Evolutionary conservation across 2,329 filamentous ascomycete species (phyloP).

Genomic region (Nemania sp.): DNA sequence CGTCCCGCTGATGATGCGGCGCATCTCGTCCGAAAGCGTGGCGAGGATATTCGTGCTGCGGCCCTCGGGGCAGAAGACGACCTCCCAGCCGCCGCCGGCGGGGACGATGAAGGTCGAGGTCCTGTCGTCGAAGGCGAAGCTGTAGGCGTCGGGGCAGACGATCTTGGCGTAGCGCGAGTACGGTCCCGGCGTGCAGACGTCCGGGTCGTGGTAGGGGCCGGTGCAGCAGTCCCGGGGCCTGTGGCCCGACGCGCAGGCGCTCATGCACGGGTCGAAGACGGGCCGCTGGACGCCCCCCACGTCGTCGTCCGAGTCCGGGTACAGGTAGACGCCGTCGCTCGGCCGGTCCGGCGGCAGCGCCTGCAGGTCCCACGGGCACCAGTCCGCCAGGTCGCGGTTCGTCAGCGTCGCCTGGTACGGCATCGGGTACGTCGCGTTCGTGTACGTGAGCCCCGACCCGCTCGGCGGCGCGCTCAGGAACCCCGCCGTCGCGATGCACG

Average conservation of each 20-base stretch:
- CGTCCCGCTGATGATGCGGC: slow-evolving; percentile 51
- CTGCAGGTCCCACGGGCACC: slow-evolving; percentile 84
- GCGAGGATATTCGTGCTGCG: slow-evolving; percentile 63
- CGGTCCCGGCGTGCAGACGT: slow-evolving; percentile 65
- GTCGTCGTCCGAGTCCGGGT: slow-evolving; percentile 79
- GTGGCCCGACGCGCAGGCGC: slow-evolving; percentile 73
- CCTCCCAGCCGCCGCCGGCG: slow-evolving; percentile 74
- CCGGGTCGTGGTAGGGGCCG: slow-evolving; percentile 66
- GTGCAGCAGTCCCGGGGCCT: slow-evolving; percentile 74
- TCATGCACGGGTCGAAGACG: slow-evolving; percentile 76
- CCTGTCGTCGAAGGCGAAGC: slow-evolving; percentile 68
- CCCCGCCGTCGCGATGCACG: slow-evolving; percentile 74
- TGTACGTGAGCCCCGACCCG: slow-evolving; percentile 60
- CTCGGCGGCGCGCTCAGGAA: slow-evolving; percentile 60
- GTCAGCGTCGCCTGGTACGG: slow-evolving; percentile 67
- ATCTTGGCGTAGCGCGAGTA: slow-evolving; percentile 74
- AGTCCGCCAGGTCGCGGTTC: slow-evolving; percentile 61
- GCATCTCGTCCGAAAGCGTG: slow-evolving; percentile 55
- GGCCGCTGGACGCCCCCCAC: slow-evolving; percentile 73
- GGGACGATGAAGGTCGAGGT: slow-evolving; percentile 66
- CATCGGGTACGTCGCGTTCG: slow-evolving; percentile 68
- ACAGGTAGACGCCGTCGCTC: slow-evolving; percentile 77
- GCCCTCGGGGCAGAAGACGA: slow-evolving; percentile 74
- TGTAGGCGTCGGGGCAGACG: slow-evolving; percentile 84
- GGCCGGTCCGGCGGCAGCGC: slow-evolving; percentile 69